Evolutionary conservation across 768 basidiomycete genomes (phyloP), one percentile per base, ranked within the genome.

Genomic region (Mycena metata): DNA sequence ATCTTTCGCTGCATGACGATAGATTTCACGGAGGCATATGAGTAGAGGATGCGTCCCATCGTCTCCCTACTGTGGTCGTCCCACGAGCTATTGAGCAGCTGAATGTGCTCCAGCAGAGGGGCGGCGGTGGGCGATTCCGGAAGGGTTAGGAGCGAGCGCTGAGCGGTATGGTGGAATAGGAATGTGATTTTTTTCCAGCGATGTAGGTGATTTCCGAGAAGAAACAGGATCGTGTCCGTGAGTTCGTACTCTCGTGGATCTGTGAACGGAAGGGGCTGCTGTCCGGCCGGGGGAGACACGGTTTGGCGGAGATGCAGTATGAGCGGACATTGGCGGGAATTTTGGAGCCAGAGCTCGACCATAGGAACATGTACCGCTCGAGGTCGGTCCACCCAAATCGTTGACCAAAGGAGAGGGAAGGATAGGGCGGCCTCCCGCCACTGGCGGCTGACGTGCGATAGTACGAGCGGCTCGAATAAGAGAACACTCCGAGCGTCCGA

Each of bases 401-500:
- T 72, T n/a, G 69, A 65, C 78, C 78, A 79, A n/a, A 79, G 51
- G 16, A 64, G 21, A 12, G 75, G 67, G 8, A 62, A 72, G 26
- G 62, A 67, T 23, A 76, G 10, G 16, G 78, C 77, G 23, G 74
- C 45, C 10, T 60, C 46, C 21, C 77, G 67, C 75, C 77, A 79
- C 13, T 47, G 61, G 8, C 49, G 33, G 23, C 68, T 76, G 47
- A 79, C 76, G 43, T 76, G 76, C 3, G 76, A 74, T 4, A 77
- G 57, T 8, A 55, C 45, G 54, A 78, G 55, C 19, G 67, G 68
- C 16, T 69, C 71, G 16, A 64, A 24, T 1, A 39, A 5, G 30
- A 72, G 63, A 7, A 54, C n/a, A 19, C 49, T 19, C n/a, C 35
- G 70, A 9, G 46, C 16, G 42, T 39, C 47, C 43, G 62, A 16